A percentile compares a stretch with the other conserved stretches of the same genome.
Conservation (phyloP, 2,329 filamentous ascomycete species). For the Ilyonectria destructans region DNA sequence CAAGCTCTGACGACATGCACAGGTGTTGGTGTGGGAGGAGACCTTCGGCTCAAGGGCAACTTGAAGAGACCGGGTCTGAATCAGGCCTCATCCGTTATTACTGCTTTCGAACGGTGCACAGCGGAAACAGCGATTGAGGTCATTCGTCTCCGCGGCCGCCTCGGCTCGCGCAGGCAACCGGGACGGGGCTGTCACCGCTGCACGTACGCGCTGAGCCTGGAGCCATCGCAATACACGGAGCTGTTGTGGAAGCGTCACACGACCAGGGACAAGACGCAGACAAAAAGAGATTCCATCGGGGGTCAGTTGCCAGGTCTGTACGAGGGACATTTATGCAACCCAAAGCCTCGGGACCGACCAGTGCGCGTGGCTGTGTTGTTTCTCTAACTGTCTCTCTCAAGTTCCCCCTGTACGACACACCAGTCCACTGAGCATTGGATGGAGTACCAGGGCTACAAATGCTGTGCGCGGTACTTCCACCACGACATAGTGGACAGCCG, state of each 20-base stretch:
- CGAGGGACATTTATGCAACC: constrained; percentile 33
- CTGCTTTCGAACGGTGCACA: neutral
- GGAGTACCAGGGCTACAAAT: neutral
- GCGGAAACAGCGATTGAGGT: neutral
- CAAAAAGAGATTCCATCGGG: constrained; percentile 16
- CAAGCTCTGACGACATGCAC: constrained; percentile 29
- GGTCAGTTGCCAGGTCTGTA: neutral
- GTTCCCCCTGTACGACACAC: constrained; percentile 6
- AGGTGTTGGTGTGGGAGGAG: neutral
- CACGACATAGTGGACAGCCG: too few relatives aligned
- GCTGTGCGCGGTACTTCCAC: neutral
- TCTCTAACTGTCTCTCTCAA: constrained; percentile 11
- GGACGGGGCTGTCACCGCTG: constrained; percentile 9
- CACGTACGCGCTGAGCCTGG: constrained; percentile 11
- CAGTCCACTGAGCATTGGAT: constrained; percentile 1
- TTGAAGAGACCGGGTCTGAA: constrained; percentile 2
- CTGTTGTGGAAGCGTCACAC: constrained; percentile 40
- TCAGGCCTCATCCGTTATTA: neutral
- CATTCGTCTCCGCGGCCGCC: neutral
- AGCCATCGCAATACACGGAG: constrained; percentile 16
- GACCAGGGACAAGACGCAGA: constrained; percentile 27
- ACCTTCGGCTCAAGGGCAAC: constrained; percentile 6
- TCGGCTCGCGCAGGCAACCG: constrained; percentile 12
- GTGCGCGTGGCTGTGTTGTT: constrained; percentile 18
- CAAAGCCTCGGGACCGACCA: constrained; percentile 39